Evolutionary conservation across 192 early-diverging fungal genomes (phyloP).

Genomic region (Entomortierella beljakovae): DNA sequence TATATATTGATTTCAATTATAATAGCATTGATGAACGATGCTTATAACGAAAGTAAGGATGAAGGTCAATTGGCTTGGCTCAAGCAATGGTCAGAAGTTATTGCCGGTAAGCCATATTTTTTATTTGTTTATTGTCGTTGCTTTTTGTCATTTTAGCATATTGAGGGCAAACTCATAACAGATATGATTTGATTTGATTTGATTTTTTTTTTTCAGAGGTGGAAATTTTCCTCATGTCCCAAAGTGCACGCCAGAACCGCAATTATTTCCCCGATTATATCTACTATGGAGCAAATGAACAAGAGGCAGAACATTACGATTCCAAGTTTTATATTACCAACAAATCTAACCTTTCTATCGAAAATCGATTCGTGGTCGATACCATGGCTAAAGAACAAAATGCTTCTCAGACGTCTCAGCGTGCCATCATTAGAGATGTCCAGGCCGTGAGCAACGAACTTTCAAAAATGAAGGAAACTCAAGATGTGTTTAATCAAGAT

Average conservation of each 20-base stretch:
- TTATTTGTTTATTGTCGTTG: neutral
- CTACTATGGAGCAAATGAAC: slow-evolving; percentile 48
- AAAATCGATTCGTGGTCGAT: slow-evolving; percentile 39
- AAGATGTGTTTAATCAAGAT: slow-evolving; percentile 26
- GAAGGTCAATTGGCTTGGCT: slow-evolving; percentile 49
- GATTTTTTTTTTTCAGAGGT: slow-evolving; percentile 19
- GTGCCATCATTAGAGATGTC: slow-evolving; percentile 21
- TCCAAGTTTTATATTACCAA: slow-evolving; percentile 33
- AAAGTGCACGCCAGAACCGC: slow-evolving; percentile 29
- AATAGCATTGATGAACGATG: slow-evolving; percentile 52
- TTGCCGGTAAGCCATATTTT: slow-evolving; percentile 30
- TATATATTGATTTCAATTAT: neutral
- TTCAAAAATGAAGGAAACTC: slow-evolving; percentile 11
- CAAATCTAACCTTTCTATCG: slow-evolving; percentile 45
- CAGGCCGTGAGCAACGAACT: slow-evolving; percentile 15
- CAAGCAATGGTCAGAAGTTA: slow-evolving; percentile 51
- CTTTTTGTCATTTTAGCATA: neutral
- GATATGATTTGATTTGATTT: neutral
- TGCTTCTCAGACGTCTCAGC: slow-evolving; percentile 7
- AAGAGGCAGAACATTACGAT: slow-evolving; percentile 45
- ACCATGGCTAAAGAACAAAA: slow-evolving; percentile 31
- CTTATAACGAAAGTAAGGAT: slow-evolving; percentile 42
- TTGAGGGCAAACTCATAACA: neutral
- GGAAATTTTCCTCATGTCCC: slow-evolving; percentile 37
- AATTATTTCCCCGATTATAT: slow-evolving; percentile 54